These are phyloP conservation scores for Phytopythium helicoides DNA, from an alignment of 352 stramenopile species.

Conservation along the genomic window DNA sequence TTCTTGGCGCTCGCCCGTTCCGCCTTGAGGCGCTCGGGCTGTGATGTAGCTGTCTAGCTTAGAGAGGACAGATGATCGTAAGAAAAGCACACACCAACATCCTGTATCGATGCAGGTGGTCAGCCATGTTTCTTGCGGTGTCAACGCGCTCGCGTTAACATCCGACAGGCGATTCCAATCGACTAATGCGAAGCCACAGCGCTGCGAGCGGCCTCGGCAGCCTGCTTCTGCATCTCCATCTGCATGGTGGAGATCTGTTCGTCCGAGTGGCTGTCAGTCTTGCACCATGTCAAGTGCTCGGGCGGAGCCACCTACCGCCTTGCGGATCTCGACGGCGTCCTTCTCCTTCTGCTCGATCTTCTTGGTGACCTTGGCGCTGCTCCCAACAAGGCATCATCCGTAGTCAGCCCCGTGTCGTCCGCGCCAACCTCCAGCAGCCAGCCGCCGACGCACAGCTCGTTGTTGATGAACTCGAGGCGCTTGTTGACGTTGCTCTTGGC, in stretches of 20 bases:
- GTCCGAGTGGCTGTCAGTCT: neutral
- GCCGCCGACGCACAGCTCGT: conserved; percentile 72
- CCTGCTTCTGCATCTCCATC: conserved; percentile 88
- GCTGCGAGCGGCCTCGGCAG: conserved; percentile 68
- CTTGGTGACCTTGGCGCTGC: conserved; percentile 81
- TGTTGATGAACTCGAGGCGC: conserved; percentile 95
- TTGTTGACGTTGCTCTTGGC: conserved; percentile 95
- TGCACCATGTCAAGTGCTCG: neutral
- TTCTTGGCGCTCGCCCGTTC: conserved; percentile 59
- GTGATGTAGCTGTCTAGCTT: conserved; percentile 11
- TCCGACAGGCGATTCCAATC: neutral
- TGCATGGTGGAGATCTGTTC: conserved; percentile 85
- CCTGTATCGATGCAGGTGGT: too few species aligned
- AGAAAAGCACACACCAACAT: too few species aligned
- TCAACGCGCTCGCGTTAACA: too few species aligned
- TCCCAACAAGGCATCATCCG: neutral
- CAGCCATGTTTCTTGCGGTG: too few species aligned
- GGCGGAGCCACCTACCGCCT: conserved; percentile 76
- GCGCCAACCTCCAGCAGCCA: neutral
- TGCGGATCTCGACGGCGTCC: conserved; percentile 85
- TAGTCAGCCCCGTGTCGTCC: neutral
- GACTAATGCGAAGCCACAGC: conserved; percentile 42
- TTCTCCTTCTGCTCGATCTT: conserved; percentile 91
- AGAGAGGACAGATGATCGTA: too few species aligned
- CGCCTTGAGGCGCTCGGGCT: conserved; percentile 29